phyloP scores from a whole-genome alignment of 2,329 filamentous ascomycete genomes.

The Fonsecaea erecta region DNA sequence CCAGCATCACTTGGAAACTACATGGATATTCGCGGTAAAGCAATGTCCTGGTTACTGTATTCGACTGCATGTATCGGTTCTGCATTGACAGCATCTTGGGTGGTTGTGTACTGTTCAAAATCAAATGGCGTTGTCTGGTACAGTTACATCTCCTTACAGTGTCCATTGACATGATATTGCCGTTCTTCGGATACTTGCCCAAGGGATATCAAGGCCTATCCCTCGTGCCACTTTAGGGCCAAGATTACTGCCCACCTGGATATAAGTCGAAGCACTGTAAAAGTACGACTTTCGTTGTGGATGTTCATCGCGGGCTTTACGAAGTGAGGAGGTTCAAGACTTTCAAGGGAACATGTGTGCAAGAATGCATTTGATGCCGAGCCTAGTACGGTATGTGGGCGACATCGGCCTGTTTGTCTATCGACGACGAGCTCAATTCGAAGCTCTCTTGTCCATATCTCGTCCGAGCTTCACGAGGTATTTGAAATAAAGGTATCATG shows the following conservation, averaged over 20 bases:
- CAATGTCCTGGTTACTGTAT: neutral
- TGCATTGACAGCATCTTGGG: conserved; percentile 12
- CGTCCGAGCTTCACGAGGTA: neutral
- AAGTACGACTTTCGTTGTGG: too few relatives aligned
- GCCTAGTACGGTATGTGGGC: neutral
- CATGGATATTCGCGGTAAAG: conserved; percentile 11
- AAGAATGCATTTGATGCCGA: neutral
- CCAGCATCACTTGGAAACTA: conserved; percentile 24
- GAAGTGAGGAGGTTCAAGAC: neutral
- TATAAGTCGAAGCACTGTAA: too few relatives aligned
- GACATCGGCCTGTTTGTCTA: neutral
- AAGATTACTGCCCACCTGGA: neutral
- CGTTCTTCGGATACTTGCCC: neutral
- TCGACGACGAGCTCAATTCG: neutral
- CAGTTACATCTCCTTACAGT: neutral
- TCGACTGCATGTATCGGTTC: conserved; percentile 6
- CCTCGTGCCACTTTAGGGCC: neutral
- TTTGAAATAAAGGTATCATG: neutral
- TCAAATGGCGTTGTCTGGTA: conserved; percentile 4
- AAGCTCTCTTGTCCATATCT: neutral
- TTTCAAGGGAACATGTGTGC: neutral
- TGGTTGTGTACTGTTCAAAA: conserved; percentile 8
- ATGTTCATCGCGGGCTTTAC: neutral
- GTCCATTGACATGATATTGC: neutral
- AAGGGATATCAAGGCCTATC: neutral